These are phyloP conservation scores for Pyracantha coccinea DNA, from an alignment of 331 rosid species.

Conservation along the genomic window DNA sequence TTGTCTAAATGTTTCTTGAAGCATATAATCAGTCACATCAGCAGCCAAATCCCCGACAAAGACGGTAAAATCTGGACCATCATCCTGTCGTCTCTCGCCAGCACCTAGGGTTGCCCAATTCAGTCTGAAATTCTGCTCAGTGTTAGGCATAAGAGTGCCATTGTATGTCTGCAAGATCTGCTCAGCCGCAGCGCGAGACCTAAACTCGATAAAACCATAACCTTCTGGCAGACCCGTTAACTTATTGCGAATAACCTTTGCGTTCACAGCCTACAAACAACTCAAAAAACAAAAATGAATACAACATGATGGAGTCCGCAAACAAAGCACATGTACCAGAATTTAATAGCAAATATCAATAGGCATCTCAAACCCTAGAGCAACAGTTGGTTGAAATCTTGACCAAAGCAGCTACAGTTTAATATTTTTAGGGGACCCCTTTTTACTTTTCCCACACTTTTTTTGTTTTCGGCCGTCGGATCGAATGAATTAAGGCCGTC, in stretches of 20 bases:
- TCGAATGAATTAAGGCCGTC: too few relatives aligned
- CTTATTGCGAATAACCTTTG: constrained; percentile 58
- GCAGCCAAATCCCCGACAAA: constrained; percentile 65
- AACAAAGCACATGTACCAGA: not conserved
- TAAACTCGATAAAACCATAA: constrained; percentile 57
- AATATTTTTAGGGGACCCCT: not conserved
- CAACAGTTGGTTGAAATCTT: not conserved
- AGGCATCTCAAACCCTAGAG: not conserved
- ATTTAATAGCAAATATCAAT: not conserved
- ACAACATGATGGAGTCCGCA: not conserved
- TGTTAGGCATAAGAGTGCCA: constrained; percentile 46
- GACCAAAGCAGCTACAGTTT: not conserved
- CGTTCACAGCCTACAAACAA: constrained; percentile 26
- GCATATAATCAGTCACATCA: constrained; percentile 36
- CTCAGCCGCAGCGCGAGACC: constrained; percentile 36
- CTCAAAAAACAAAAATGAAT: not conserved
- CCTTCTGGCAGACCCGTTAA: constrained; percentile 46
- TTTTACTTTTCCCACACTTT: too few relatives aligned
- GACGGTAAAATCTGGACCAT: constrained; percentile 43
- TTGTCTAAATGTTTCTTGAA: constrained; percentile 29
- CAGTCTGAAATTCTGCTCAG: constrained; percentile 48
- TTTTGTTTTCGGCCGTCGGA: too few relatives aligned
- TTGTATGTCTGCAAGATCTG: constrained; percentile 36
- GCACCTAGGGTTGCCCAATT: constrained; percentile 65
- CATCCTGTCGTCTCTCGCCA: constrained; percentile 67